Evolutionary conservation across 1,284 basidiomycete species (phyloP).

Genomic region (Ustilago hordei): DNA sequence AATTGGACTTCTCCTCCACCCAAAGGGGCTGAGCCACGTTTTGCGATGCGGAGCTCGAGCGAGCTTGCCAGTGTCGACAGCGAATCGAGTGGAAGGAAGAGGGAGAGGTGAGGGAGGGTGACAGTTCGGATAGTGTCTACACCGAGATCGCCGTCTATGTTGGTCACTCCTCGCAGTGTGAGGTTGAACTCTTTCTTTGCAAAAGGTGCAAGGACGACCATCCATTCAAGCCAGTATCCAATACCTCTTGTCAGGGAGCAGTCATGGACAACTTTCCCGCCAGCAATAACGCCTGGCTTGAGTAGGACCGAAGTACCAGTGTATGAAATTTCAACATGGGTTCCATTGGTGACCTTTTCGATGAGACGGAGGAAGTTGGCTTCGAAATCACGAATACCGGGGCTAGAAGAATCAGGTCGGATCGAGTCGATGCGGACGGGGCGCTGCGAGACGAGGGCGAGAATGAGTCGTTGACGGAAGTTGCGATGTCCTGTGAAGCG

Average conservation of each 20-base stretch:
- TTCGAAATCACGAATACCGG: slow-evolving; percentile 94
- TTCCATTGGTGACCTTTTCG: slow-evolving; percentile 95
- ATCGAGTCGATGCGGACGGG: slow-evolving; percentile 89
- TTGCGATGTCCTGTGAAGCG: slow-evolving; percentile 82
- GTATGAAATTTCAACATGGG: slow-evolving; percentile 93
- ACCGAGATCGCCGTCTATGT: slow-evolving; percentile 73
- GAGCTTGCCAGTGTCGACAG: slow-evolving; percentile 52
- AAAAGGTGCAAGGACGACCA: slow-evolving; percentile 91
- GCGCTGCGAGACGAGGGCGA: slow-evolving; percentile 88
- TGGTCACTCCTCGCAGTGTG: slow-evolving; percentile 88
- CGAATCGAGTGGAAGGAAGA: slow-evolving; percentile 74
- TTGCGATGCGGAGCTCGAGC: slow-evolving; percentile 80
- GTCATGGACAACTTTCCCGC: slow-evolving; percentile 85
- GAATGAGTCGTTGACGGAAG: slow-evolving; percentile 85
- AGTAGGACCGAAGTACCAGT: slow-evolving; percentile 77
- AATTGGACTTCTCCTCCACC: slow-evolving; percentile 95
- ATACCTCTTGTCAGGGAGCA: slow-evolving; percentile 87
- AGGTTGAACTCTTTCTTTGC: slow-evolving; percentile 87
- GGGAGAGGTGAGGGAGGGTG: slow-evolving; percentile 87
- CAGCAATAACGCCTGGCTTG: slow-evolving; percentile 90
- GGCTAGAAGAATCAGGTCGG: slow-evolving; percentile 89
- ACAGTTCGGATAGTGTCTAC: slow-evolving; percentile 91
- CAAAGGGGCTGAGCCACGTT: slow-evolving; percentile 86
- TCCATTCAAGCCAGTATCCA: slow-evolving; percentile 92
- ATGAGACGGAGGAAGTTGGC: slow-evolving; percentile 88